A percentile compares a stretch with the other conserved stretches of the same genome.
Conservation (phyloP, 768 basidiomycete genomes). For the Calocybe gangraenosa region DNA sequence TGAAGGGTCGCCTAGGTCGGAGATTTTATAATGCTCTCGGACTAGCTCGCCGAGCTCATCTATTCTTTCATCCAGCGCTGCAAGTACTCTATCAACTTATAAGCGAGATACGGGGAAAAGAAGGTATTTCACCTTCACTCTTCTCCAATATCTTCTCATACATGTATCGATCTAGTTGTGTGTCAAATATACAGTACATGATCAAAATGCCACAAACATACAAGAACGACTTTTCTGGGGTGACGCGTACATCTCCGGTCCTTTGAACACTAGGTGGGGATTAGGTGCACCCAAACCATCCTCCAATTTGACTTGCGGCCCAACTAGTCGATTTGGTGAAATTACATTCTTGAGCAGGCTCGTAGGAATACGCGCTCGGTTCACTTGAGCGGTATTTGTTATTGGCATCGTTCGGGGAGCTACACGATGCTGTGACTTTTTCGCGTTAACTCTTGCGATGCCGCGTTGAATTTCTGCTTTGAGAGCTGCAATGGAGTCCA, state of each 20-base stretch:
- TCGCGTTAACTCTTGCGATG: slow-evolving; percentile 28
- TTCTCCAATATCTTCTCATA: slow-evolving; percentile 86
- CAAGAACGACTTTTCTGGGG: slow-evolving; percentile 49
- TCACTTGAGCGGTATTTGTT: slow-evolving; percentile 26
- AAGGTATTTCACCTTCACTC: slow-evolving; percentile 58
- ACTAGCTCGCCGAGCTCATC: slow-evolving; percentile 81
- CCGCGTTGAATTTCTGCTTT: slow-evolving; percentile 48
- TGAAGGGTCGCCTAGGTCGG: slow-evolving; percentile 74
- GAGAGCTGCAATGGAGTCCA: slow-evolving; percentile 47
- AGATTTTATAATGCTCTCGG: slow-evolving; percentile 61
- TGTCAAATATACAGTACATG: not conserved
- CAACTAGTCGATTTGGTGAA: slow-evolving; percentile 7
- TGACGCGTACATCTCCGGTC: slow-evolving; percentile 32
- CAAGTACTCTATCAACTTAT: not conserved
- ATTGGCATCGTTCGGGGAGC: slow-evolving; percentile 8
- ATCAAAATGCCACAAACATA: slow-evolving; percentile 29
- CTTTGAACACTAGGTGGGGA: slow-evolving; percentile 30
- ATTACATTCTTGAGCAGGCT: slow-evolving; percentile 20
- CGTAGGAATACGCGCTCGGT: slow-evolving; percentile 30
- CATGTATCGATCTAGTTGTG: slow-evolving; percentile 78
- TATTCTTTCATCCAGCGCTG: slow-evolving; percentile 83
- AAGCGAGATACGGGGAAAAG: not conserved
- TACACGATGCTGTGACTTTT: slow-evolving; percentile 27
- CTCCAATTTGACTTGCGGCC: slow-evolving; percentile 33
- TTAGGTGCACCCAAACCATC: slow-evolving; percentile 23